Evolutionary conservation across 345 rosid species (phyloP).

Genomic region (Microthlaspi erraticum): DNA sequence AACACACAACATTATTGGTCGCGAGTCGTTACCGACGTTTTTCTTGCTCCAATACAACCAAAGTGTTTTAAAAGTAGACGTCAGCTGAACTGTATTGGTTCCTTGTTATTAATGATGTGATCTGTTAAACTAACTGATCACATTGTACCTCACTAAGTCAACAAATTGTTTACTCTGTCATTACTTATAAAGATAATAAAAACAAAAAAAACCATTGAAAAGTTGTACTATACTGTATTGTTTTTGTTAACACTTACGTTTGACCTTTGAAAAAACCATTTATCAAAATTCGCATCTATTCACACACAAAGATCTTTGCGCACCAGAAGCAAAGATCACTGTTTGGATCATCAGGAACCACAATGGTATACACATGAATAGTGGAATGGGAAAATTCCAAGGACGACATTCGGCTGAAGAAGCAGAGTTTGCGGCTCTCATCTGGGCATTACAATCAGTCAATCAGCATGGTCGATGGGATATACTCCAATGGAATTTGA

Average conservation of each 20-base stretch:
- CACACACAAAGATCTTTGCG: too few relatives aligned
- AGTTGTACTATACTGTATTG: not conserved
- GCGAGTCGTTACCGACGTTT: constrained; percentile 31
- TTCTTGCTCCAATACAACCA: not conserved
- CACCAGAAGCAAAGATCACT: too few relatives aligned
- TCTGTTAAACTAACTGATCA: not conserved
- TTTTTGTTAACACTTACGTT: too few relatives aligned
- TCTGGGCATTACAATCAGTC: too few relatives aligned
- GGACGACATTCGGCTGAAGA: too few relatives aligned
- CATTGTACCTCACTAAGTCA: constrained; percentile 22
- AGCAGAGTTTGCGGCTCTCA: too few relatives aligned
- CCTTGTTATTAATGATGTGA: constrained; percentile 16
- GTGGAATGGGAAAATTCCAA: too few relatives aligned
- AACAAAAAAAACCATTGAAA: not conserved
- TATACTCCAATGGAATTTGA: too few relatives aligned
- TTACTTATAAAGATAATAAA: not conserved
- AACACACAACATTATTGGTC: constrained; percentile 16
- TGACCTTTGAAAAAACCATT: not conserved
- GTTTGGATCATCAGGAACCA: too few relatives aligned
- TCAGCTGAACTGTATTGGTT: not conserved
- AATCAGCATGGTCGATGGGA: too few relatives aligned
- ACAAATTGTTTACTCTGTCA: not conserved
- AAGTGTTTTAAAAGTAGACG: constrained; percentile 25
- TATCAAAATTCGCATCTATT: constrained; percentile 9
- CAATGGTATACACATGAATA: too few relatives aligned